Conservation (phyloP, 2,329 filamentous ascomycete species). For the Hypocrella siamensis region DNA sequence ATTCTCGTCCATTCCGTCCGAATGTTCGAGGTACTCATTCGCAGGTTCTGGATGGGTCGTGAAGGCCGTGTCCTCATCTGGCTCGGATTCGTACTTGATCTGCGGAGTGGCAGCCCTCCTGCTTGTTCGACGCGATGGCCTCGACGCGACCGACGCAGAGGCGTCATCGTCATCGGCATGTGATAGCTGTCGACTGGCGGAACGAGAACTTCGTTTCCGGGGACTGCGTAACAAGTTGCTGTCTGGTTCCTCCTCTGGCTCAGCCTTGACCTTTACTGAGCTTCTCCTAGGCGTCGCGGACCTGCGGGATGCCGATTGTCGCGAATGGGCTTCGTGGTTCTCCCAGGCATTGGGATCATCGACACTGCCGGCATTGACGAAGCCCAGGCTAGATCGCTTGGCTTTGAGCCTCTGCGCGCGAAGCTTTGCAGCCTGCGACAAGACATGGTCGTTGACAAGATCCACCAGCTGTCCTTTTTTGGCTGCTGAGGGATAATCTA, state of each 20-base stretch:
- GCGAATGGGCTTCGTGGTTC: constrained; percentile 39
- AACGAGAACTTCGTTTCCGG: constrained; percentile 37
- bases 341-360: constrained; percentile 48
- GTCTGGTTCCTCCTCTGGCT: constrained; percentile 30
- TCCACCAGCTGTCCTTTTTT: constrained; percentile 84
- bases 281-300: constrained; percentile 40
- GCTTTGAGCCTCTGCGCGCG: constrained; percentile 60
- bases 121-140: constrained; percentile 29
- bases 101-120: constrained; percentile 36
- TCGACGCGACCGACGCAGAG: constrained; percentile 16
- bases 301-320: constrained; percentile 32
- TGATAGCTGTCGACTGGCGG: constrained; percentile 36
- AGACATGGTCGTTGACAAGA: constrained; percentile 64
- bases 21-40: constrained; percentile 34
- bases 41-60: constrained; percentile 26
- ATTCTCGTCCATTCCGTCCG: constrained; percentile 17
- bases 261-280: constrained; percentile 34
- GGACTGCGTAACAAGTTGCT: constrained; percentile 26
- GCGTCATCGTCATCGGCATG: constrained; percentile 32
- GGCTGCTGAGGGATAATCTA: constrained; percentile 72
- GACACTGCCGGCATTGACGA: constrained; percentile 51
- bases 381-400: constrained; percentile 77
- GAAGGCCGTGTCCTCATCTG: constrained; percentile 17
- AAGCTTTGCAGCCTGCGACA: constrained; percentile 64
- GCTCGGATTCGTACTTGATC: constrained; percentile 37